Evolutionary conservation across 2,329 filamentous ascomycete genomes (phyloP).

Genomic region (Huntiella moniliformis): DNA sequence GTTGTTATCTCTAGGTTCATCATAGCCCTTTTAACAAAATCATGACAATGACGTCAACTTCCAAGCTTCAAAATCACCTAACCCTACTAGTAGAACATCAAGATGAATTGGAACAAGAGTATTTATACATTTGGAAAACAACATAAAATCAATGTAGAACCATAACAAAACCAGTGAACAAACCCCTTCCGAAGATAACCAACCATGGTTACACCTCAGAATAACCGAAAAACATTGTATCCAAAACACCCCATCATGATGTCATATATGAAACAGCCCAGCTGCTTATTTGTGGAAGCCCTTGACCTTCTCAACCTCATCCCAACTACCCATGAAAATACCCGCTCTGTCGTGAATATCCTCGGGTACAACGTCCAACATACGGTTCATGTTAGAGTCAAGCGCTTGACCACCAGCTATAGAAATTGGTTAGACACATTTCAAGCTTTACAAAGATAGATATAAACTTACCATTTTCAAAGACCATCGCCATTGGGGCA

Average conservation of each 20-base stretch:
- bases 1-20: no score
- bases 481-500: constrained; percentile 95
- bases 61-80: no score
- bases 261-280: background rate
- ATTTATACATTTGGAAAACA: no score
- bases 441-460: background rate
- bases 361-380: constrained; percentile 77
- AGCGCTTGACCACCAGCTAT: constrained; percentile 79
- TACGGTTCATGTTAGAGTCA: constrained; percentile 75
- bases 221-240: background rate
- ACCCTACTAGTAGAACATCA: no score
- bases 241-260: background rate
- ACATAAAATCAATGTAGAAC: no score
- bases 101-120: no score
- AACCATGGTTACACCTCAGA: background rate
- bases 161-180: no score
- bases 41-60: no score
- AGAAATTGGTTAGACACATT: constrained; percentile 16
- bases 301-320: constrained; percentile 94
- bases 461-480: constrained; percentile 68
- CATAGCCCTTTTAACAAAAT: no score
- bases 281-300: constrained; percentile 43
- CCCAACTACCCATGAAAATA: constrained; percentile 88
- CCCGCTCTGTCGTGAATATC: constrained; percentile 89
- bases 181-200: no score